Base-by-base conservation (phyloP, 1,284 basidiomycete genomes). In the Cystobasidium slooffiae region DNA sequence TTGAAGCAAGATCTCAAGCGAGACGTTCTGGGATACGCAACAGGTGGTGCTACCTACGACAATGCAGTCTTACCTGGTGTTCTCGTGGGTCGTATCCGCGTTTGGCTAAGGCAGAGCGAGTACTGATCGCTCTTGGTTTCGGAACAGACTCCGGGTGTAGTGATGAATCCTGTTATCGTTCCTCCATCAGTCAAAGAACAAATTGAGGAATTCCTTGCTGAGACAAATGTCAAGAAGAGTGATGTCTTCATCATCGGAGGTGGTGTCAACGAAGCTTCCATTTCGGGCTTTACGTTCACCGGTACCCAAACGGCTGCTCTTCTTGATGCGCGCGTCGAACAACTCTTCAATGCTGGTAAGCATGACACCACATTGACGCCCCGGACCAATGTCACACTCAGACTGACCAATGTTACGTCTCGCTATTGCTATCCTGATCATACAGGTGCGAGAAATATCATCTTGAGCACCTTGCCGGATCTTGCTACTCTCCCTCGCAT, bases 31-130 rank as follows among this genome's bases (percentile, higher is more conserved):
- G 62, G 47, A 12, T 65, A 65, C 37, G 65, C 65, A 6, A 55
- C 65, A 2, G 65, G 65, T 16, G 65, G 65, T 6, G 65, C 65
- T 8, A 67, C 65, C 12, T 16, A 44, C n/a, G 52, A 55, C 47
- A 67, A 67, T 37, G 51, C 65, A 1, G n/a, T 53, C 16, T 9
- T 67, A 1, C 49, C 47, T 51, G 47, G 31, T 31, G 31, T 31
- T 20, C 47, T 51, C 14, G 14, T 51, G 47, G 6, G 47, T 51
- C 3, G n/a, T 51, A 6, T 51, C 14, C 47, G 47, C 2, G 1
- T 51, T 14, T 3, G 47, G 47, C 16, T 20, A 3, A 3, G 47
- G 47, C 16, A 51, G 3, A 20, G 20, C 47, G 47, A 16, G 14
- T 14, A 51, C 16, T 16, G 47, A 51, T 51, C 1, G 16, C 14